phyloP scores from a whole-genome alignment of 768 basidiomycete species.

The Mycena pura region DNA sequence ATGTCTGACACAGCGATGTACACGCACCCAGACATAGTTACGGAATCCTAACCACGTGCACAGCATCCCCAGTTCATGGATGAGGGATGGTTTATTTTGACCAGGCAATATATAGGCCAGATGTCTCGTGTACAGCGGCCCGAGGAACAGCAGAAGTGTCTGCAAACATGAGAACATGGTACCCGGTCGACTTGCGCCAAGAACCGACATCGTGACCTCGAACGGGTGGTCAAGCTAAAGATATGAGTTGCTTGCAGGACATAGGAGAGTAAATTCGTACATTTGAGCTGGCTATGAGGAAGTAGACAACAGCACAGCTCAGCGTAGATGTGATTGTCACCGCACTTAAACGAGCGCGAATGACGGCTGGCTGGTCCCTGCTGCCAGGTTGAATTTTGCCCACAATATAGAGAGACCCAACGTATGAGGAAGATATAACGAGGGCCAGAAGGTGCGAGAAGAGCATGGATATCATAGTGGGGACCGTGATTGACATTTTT shows the following conservation, averaged over 20 bases:
- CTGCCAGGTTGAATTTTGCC: constrained; percentile 50
- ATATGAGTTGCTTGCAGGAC: neutral
- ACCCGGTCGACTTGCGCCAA: neutral
- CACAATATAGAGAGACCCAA: constrained; percentile 83
- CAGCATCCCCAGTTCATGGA: constrained; percentile 45
- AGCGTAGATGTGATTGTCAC: constrained; percentile 67
- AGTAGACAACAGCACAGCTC: constrained; percentile 57
- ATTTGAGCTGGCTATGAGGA: neutral
- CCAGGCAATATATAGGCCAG: constrained; percentile 58
- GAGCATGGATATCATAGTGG: constrained; percentile 35
- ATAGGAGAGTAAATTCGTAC: neutral
- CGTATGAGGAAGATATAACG: constrained; percentile 71
- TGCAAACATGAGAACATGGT: constrained; percentile 61
- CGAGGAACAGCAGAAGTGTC: constrained; percentile 76
- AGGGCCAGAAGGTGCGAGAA: constrained; percentile 62
- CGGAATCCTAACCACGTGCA: constrained; percentile 65
- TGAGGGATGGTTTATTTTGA: constrained; percentile 56
- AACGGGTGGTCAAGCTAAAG: neutral
- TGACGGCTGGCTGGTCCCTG: constrained; percentile 87
- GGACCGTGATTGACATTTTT: no score
- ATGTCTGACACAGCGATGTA: neutral
- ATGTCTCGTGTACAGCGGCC: constrained; percentile 71
- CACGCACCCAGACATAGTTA: constrained; percentile 65
- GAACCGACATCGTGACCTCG: neutral
- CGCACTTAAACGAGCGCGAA: constrained; percentile 76